Base-by-base conservation (phyloP, 2,329 filamentous ascomycete species). In the Colletotrichum sp. region DNA sequence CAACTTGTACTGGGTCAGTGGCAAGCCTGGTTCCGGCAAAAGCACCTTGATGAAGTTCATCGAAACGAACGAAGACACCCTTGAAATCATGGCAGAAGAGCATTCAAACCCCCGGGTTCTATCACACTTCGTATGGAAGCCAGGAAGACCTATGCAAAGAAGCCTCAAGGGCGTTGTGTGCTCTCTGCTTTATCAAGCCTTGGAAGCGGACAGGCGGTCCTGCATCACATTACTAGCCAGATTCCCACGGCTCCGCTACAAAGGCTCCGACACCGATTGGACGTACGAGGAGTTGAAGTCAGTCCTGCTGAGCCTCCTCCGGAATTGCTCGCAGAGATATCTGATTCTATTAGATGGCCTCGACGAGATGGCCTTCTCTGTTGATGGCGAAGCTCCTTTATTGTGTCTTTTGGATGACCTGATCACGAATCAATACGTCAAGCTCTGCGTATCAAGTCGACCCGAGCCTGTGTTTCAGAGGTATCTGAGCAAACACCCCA, bases 1-100 rank as follows among this genome's bases (percentile, higher is more conserved):
- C 3, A 57, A 24, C 1, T 30, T 67, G 0, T 85, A 82, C 71
- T 85, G 81, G 79, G 79, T 85, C 52, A 79, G 77, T 15, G 83
- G 83, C 1, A 84, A 84, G 63, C 79, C 81, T 0, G 84, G 81
- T 0, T 80, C 82, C 2, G 83, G 84, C 2, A 85, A 85, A 59
- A 81, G 78, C 12, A 84, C 81, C 0, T 65, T 85, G 36, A 79
- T 84, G 67, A 84, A 82, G 52, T 84, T 80, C 60, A 55, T 85
- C 13, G 16, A 57, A 36, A 16, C 9, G 3, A 68, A 6, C 15
- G 13, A 68, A 6, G 15, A 30, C 0, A 26, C 44, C 6, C 4
- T 15, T 4, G 6, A 60, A 28, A 60, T n/a, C 8, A 24, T 60
- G 55, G 16, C 5, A 60, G 24, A 18, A 10, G 2, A 26, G 16